phyloP scores from a whole-genome alignment of 768 basidiomycete genomes.

The Clitopilus hobsonii region DNA sequence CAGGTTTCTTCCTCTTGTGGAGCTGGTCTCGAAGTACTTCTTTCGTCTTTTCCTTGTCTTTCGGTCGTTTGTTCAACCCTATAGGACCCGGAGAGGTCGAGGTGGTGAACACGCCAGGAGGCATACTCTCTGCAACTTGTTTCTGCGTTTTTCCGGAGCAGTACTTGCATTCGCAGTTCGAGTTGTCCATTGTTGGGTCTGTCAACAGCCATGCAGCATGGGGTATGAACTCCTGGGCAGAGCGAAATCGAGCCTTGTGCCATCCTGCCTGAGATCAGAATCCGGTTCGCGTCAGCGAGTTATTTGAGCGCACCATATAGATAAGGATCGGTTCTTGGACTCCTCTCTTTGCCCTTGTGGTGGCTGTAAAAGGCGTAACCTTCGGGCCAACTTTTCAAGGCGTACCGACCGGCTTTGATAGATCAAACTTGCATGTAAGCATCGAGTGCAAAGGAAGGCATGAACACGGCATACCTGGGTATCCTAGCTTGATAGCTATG shows the following conservation, averaged over 20 bases:
- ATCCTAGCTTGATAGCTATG: constrained; percentile 35
- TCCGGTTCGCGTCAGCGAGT: not conserved
- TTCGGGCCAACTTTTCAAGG: constrained; percentile 59
- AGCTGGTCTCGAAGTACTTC: not conserved
- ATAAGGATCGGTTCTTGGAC: constrained; percentile 73
- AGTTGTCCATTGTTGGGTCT: constrained; percentile 40
- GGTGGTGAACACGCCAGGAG: constrained; percentile 26
- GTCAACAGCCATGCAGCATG: constrained; percentile 77
- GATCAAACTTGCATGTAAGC: constrained; percentile 1
- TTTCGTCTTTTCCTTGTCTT: constrained; percentile 16
- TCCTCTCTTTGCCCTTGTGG: constrained; percentile 51
- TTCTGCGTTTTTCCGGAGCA: constrained; percentile 66
- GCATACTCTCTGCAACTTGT: constrained; percentile 59
- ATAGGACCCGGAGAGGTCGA: constrained; percentile 21
- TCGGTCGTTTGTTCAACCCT: constrained; percentile 4
- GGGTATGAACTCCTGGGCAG: constrained; percentile 80
- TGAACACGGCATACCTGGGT: constrained; percentile 55
- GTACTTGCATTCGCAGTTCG: constrained; percentile 71
- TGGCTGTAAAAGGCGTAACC: constrained; percentile 75
- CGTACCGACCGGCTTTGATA: constrained; percentile 47
- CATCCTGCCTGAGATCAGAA: constrained; percentile 38
- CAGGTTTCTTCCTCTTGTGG: not conserved
- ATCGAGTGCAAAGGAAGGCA: constrained; percentile 1
- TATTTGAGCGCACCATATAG: constrained; percentile 50
- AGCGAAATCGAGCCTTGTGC: constrained; percentile 57